These are phyloP conservation scores for Fusarium clavum DNA, from an alignment of 2,329 filamentous ascomycete genomes.

Conservation along the genomic window DNA sequence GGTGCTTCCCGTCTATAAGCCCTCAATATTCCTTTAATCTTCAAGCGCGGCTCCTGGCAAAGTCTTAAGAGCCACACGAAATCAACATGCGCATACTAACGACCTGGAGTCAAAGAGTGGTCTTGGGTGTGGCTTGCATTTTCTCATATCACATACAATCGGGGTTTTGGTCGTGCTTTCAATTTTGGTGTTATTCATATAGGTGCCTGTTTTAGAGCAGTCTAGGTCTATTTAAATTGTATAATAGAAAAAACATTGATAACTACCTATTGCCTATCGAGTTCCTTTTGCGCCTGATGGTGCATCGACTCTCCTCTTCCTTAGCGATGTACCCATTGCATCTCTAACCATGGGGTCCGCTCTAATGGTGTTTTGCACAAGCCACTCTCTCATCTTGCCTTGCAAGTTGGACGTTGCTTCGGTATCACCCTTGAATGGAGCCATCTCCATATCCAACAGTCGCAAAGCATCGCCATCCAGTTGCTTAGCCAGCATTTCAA, in stretches of 20 bases:
- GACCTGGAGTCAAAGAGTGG: constrained; percentile 40
- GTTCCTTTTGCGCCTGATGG: constrained; percentile 70
- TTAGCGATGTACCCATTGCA: constrained; percentile 76
- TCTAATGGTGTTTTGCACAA: constrained; percentile 86
- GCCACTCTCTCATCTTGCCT: constrained; percentile 82
- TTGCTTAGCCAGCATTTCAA: constrained; percentile 69
- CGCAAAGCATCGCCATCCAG: constrained; percentile 77
- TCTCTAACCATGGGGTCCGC: constrained; percentile 84
- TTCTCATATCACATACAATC: constrained; percentile 19
- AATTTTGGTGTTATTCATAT: constrained; percentile 20
- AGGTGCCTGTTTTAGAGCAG: constrained; percentile 16
- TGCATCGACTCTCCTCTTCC: constrained; percentile 70
- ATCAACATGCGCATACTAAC: constrained; percentile 34
- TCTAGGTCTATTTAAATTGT: constrained; percentile 34
- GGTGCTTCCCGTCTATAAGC: constrained; percentile 66
- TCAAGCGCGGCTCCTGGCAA: background rate
- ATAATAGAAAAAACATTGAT: constrained; percentile 19
- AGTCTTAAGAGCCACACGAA: background rate
- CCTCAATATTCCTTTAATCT: background rate
- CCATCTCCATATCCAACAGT: constrained; percentile 81
- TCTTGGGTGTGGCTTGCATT: constrained; percentile 33
- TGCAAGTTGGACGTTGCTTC: constrained; percentile 69
- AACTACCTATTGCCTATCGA: constrained; percentile 42
- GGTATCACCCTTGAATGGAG: constrained; percentile 81
- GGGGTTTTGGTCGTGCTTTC: constrained; percentile 15